Conservation (phyloP, 2,329 filamentous ascomycete genomes). For the Fonsecaea pugnacius region DNA sequence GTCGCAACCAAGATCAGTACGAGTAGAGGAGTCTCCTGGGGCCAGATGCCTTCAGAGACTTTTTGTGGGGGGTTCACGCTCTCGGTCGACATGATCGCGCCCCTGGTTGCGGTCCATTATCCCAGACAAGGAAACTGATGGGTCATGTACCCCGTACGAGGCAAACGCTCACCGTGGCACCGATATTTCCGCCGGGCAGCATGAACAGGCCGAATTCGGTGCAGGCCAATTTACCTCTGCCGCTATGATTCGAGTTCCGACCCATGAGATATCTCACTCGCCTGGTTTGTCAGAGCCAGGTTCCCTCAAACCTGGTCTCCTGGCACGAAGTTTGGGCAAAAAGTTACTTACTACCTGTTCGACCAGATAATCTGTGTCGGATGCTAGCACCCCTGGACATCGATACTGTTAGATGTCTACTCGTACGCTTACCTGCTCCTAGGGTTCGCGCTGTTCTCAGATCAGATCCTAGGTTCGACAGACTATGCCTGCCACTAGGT, state of each 20-base stretch:
- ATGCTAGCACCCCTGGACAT: conserved; percentile 7
- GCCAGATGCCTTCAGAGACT: not conserved
- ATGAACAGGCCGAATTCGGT: conserved; percentile 11
- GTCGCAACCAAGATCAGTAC: not conserved
- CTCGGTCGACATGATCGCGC: not conserved
- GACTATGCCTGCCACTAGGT: not conserved
- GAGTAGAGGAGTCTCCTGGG: conserved; percentile 1
- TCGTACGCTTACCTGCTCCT: not conserved
- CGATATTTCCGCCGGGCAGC: conserved; percentile 18
- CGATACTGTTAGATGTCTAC: not conserved
- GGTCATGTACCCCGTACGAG: conserved; percentile 2
- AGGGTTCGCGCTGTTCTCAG: not conserved
- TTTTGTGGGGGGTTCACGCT: not conserved
- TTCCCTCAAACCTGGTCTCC: conserved; percentile 8
- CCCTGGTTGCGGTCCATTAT: conserved; percentile 1
- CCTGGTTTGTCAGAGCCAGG: conserved; percentile 11
- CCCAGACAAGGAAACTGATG: conserved; percentile 3
- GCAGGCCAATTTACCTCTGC: conserved; percentile 23
- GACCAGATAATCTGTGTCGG: conserved; percentile 5
- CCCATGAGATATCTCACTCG: conserved; percentile 10
- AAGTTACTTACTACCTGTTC: not conserved
- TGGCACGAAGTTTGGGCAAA: not conserved
- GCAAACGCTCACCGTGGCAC: conserved; percentile 1
- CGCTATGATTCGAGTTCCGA: conserved; percentile 20
- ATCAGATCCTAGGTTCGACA: not conserved